phyloP scores from a whole-genome alignment of 1,284 basidiomycete genomes.

The Stygiomarasmius scandens region DNA sequence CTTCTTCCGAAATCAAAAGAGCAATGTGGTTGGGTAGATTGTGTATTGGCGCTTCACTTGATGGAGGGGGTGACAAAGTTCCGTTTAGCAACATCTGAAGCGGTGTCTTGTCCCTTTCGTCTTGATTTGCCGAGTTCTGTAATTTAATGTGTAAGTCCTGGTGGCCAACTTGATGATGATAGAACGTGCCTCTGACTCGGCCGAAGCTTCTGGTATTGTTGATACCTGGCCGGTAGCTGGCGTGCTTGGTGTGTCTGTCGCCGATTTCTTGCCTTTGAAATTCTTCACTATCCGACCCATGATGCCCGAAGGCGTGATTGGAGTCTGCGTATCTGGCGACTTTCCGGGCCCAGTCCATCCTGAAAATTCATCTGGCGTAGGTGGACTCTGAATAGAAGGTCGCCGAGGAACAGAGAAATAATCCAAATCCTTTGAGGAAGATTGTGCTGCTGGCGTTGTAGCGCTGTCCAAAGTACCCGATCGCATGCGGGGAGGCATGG shows the following conservation, averaged over 20 bases:
- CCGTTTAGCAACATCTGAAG: conserved; percentile 69
- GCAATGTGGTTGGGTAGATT: conserved; percentile 65
- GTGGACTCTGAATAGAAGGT: conserved; percentile 40
- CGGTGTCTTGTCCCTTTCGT: conserved; percentile 43
- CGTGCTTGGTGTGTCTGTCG: conserved; percentile 22
- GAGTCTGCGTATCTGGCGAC: conserved; percentile 36
- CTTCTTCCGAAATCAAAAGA: conserved; percentile 85
- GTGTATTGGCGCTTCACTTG: conserved; percentile 74
- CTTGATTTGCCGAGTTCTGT: conserved; percentile 24
- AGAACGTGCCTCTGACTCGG: conserved; percentile 32
- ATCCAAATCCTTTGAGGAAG: conserved; percentile 41
- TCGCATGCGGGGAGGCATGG: conserved; percentile 25
- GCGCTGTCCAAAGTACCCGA: conserved; percentile 24
- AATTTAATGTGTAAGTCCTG: conserved; percentile 22
- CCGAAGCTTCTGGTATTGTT: conserved; percentile 26
- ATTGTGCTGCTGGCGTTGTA: conserved; percentile 15
- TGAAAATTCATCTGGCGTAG: conserved; percentile 55
- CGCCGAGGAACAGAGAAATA: conserved; percentile 55
- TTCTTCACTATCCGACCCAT: conserved; percentile 81
- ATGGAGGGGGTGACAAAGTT: conserved; percentile 70
- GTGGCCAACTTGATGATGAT: not conserved
- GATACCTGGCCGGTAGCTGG: conserved; percentile 16
- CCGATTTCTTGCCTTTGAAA: conserved; percentile 64
- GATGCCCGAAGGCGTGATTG: conserved; percentile 60
- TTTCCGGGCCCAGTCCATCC: conserved; percentile 49